Percentiles rank a stretch among this genome's conserved stretches.
Evolutionary conservation across 805 yeast genomes (phyloP).

Genomic region (Myxozyma vanderwaltii): DNA sequence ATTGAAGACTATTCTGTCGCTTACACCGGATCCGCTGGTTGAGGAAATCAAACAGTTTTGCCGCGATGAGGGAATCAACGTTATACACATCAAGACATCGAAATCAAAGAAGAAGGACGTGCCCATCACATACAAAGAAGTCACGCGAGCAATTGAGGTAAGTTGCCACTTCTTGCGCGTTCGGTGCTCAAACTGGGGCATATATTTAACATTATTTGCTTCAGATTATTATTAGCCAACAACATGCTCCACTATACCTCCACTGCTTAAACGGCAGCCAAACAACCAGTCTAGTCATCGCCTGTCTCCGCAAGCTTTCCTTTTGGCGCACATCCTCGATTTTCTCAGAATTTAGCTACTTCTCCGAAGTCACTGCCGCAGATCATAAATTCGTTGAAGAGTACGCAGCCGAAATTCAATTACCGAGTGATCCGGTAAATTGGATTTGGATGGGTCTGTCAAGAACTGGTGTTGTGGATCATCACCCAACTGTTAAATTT

Average conservation of each 20-base stretch:
- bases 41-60: slow-evolving; percentile 58
- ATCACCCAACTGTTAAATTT: slow-evolving; percentile 52
- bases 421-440: slow-evolving; percentile 55
- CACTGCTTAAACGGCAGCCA: slow-evolving; percentile 92
- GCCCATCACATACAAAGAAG: slow-evolving; percentile 69
- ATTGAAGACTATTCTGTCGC: slow-evolving; percentile 70
- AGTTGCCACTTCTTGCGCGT: not conserved
- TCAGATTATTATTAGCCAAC: slow-evolving; percentile 57
- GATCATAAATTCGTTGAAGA: slow-evolving; percentile 84
- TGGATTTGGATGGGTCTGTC: slow-evolving; percentile 73
- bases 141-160: slow-evolving; percentile 56
- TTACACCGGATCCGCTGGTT: slow-evolving; percentile 74
- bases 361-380: slow-evolving; percentile 74
- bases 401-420: slow-evolving; percentile 63
- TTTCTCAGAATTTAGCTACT: slow-evolving; percentile 78
- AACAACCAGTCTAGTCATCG: slow-evolving; percentile 78
- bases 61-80: slow-evolving; percentile 52
- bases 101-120: slow-evolving; percentile 69
- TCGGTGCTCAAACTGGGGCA: not conserved
- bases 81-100: slow-evolving; percentile 52
- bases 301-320: slow-evolving; percentile 79
- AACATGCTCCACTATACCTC: slow-evolving; percentile 69
- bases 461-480: slow-evolving; percentile 53
- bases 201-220: not conserved
- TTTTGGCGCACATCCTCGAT: slow-evolving; percentile 90